Evolutionary conservation across 371 early-diverging fungal genomes (phyloP), one percentile per base, ranked within the genome.

Genomic region (Conidiobolus incongruus): DNA sequence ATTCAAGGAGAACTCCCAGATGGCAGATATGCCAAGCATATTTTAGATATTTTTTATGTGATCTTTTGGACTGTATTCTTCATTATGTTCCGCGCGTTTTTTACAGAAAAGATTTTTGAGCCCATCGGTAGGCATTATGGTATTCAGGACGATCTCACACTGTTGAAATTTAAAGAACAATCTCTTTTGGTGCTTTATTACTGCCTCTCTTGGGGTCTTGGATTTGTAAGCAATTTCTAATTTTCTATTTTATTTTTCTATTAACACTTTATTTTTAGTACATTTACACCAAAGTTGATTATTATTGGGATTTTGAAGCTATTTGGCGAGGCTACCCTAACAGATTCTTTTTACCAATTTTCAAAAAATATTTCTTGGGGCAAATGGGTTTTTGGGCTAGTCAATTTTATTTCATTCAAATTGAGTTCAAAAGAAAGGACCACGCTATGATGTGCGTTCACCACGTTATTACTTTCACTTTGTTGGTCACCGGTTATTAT

Each of bases 301-400:
- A 46, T 20, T 38, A 19, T n/a, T 39, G 38, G 7, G 39, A 23
- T 39, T 7, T 13, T 4, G 31, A 13, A 13, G 15, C 31, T 30
- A 13, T 46, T 7, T 46, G 46, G 46, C 26, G n/a, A 12, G 46
- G 39, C 17, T 46, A 46, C 22, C 46, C 46, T 11, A 31, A 38
- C 33, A 20, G 23, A 11, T 12, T 26, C 3, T 33, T 46, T 1
- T 23, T 19, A n/a, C 10, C 10, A 2, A 2, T 6, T 2, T 26
- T 33, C 10, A 83, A 88, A 50, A 59, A 62, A 51, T 88, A 76
- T 54, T 88, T 85, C 50, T 56, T 85, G 43, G 61, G 69, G 48
- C 77, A 83, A 47, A 53, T 71, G n/a, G 73, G 77, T 2, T 84
- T 80, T 50, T 88, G 82, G 82, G 38, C 81, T 21, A 79, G 78